A percentile compares a stretch with the other conserved stretches of the same genome.
These are phyloP conservation scores for Phytophthora sp. DNA, from an alignment of 352 stramenopile species.

Conservation along the genomic window DNA sequence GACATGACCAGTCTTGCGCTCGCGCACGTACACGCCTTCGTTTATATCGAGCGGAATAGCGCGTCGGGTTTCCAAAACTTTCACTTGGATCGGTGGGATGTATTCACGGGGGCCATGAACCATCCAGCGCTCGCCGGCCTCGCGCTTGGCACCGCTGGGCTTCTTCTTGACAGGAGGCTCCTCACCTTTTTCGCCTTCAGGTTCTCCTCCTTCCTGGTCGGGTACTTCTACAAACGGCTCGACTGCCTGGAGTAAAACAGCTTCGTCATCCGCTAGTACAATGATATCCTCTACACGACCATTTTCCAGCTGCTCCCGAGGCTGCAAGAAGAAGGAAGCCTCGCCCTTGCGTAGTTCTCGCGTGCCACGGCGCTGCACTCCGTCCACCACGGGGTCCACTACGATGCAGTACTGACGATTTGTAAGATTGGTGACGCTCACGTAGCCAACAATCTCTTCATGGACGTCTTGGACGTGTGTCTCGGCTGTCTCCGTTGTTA, in stretches of 20 bases:
- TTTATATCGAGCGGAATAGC: conserved; percentile 82
- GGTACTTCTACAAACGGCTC: conserved; percentile 61
- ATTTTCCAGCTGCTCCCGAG: conserved; percentile 67
- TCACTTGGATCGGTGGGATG: conserved; percentile 79
- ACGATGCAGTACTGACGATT: conserved; percentile 88
- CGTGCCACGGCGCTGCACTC: conserved; percentile 73
- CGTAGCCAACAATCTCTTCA: conserved; percentile 68
- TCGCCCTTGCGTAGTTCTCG: conserved; percentile 78
- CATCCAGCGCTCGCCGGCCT: conserved; percentile 83
- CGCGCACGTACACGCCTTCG: conserved; percentile 82
- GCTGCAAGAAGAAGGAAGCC: conserved; percentile 75
- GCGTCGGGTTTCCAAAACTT: conserved; percentile 76
- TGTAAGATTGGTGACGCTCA: conserved; percentile 69
- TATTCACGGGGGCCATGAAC: conserved; percentile 81
- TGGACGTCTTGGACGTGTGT: conserved; percentile 83
- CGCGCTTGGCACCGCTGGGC: conserved; percentile 40
- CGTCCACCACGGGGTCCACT: conserved; percentile 68
- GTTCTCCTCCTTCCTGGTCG: conserved; percentile 25
- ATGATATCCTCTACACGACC: conserved; percentile 66
- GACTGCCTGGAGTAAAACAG: conserved; percentile 75
- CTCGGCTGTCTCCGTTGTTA: conserved; percentile 73
- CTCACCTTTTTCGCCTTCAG: conserved; percentile 28
- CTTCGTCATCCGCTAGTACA: conserved; percentile 78
- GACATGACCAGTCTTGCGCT: conserved; percentile 79
- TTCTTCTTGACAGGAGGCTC: conserved; percentile 20